These are phyloP conservation scores for Posidonia oceanica DNA, from an alignment of 116 monocot species.

Conservation along the genomic window DNA sequence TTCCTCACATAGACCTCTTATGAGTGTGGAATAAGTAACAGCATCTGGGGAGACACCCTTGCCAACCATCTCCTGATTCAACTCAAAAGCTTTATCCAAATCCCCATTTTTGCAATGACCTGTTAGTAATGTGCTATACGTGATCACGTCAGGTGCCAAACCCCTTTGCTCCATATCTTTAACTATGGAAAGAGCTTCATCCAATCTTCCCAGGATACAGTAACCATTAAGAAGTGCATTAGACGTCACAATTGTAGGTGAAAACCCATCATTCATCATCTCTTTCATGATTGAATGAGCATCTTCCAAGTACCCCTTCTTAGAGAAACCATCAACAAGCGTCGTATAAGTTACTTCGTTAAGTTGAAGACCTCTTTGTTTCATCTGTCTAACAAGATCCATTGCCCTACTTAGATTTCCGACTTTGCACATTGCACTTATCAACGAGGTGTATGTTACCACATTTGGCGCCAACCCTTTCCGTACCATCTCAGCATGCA, in stretches of 20 bases:
- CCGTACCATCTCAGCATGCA: constrained; percentile 24
- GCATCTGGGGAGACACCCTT: constrained; percentile 36
- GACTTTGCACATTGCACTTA: constrained; percentile 30
- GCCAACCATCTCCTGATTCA: constrained; percentile 32
- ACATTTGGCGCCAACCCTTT: constrained; percentile 37
- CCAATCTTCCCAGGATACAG: constrained; percentile 12
- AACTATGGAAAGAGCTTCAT: constrained; percentile 18
- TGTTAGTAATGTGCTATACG: constrained; percentile 27
- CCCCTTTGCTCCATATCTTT: constrained; percentile 26
- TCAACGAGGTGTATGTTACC: constrained; percentile 39
- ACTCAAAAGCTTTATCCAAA: constrained; percentile 26
- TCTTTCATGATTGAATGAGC: constrained; percentile 25
- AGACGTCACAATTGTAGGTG: constrained; percentile 10
- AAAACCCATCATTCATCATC: constrained; percentile 16
- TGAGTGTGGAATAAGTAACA: constrained; percentile 41
- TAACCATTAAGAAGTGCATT: constrained; percentile 30
- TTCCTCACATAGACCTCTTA: constrained; percentile 36
- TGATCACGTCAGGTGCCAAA: constrained; percentile 30
- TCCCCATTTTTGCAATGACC: constrained; percentile 35
- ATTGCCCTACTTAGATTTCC: constrained; percentile 35
- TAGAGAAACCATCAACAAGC: constrained; percentile 49
- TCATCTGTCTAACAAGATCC: constrained; percentile 34
- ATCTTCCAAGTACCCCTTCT: constrained; percentile 43
- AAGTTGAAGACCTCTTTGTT: constrained; percentile 30
- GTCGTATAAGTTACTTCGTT: constrained; percentile 52